A percentile compares a stretch with the other conserved stretches of the same genome.
Conservation (phyloP, 140 eudicot genomes). For the Senecio squalidus region DNA sequence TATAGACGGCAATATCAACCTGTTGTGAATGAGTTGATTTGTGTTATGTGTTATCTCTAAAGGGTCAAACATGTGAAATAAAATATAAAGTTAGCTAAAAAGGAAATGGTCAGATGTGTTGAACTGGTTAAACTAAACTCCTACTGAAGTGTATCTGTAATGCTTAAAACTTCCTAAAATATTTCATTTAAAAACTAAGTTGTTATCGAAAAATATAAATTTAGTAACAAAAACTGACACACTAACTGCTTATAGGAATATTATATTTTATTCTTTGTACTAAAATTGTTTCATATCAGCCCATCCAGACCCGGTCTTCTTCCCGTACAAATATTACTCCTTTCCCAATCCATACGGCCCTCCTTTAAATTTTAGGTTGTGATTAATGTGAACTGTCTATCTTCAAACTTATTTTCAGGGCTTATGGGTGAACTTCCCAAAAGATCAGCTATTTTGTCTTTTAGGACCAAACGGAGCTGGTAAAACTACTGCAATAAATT, state of each 20-base stretch:
- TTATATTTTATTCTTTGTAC: not conserved
- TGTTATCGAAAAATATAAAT: not conserved
- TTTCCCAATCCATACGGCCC: not conserved
- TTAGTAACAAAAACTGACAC: not conserved
- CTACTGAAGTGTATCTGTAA: not conserved
- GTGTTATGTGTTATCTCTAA: not conserved
- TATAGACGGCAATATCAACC: not conserved
- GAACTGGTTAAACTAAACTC: not conserved
- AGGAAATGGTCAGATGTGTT: not conserved
- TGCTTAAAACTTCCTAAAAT: not conserved
- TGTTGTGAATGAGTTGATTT: not conserved
- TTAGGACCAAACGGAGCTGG: conserved; percentile 99
- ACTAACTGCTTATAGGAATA: not conserved
- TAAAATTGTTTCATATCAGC: not conserved
- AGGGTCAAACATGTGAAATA: not conserved
- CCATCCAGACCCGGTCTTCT: not conserved
- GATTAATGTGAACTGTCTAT: conserved; percentile 8
- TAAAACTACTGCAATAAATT: conserved; percentile 87
- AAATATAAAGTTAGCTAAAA: not conserved
- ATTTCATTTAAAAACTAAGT: not conserved
- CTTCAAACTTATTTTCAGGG: conserved; percentile 49
- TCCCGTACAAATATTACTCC: not conserved
- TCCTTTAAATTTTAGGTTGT: not conserved
- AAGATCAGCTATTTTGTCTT: conserved; percentile 93
- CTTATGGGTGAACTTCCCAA: conserved; percentile 76